Conservation (phyloP, 2,329 filamentous ascomycete species). For the Dactylella cylindrospora region DNA sequence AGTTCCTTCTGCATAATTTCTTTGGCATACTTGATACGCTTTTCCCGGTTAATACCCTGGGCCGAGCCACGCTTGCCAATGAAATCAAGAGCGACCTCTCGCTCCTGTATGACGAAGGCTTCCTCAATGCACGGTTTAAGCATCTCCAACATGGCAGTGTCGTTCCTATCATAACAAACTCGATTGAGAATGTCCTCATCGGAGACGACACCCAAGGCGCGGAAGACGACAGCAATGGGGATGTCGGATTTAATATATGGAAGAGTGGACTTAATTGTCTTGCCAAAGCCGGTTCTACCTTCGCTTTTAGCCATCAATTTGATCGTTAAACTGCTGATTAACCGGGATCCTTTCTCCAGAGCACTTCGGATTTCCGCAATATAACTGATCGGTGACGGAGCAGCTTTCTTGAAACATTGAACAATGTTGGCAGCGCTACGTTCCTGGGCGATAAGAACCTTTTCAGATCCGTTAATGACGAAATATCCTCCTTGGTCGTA, state of each 20-base stretch:
- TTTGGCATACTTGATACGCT: constrained; percentile 86
- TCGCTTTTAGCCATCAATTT: constrained; percentile 88
- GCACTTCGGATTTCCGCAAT: constrained; percentile 95
- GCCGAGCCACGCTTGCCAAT: constrained; percentile 86
- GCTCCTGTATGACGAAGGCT: constrained; percentile 91
- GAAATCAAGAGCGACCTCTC: constrained; percentile 89
- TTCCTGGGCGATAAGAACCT: constrained; percentile 96
- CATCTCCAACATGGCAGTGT: constrained; percentile 97
- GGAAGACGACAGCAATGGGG: constrained; percentile 92
- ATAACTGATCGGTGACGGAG: constrained; percentile 87
- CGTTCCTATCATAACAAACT: constrained; percentile 92
- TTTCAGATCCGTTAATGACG: constrained; percentile 98
- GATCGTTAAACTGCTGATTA: constrained; percentile 89
- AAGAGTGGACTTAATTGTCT: constrained; percentile 84
- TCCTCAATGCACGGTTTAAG: constrained; percentile 96
- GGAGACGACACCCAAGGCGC: constrained; percentile 90
- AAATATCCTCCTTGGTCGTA: constrained; percentile 99
- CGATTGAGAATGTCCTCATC: constrained; percentile 98
- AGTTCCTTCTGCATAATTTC: constrained; percentile 98
- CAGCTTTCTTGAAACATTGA: constrained; percentile 97
- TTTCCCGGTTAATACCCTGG: constrained; percentile 75
- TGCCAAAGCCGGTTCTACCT: constrained; percentile 70
- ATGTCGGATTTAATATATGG: constrained; percentile 94
- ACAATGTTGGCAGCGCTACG: constrained; percentile 97
- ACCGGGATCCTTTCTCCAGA: constrained; percentile 88